Conservation (phyloP, 345 rosid species). For the Brassica napus region DNA sequence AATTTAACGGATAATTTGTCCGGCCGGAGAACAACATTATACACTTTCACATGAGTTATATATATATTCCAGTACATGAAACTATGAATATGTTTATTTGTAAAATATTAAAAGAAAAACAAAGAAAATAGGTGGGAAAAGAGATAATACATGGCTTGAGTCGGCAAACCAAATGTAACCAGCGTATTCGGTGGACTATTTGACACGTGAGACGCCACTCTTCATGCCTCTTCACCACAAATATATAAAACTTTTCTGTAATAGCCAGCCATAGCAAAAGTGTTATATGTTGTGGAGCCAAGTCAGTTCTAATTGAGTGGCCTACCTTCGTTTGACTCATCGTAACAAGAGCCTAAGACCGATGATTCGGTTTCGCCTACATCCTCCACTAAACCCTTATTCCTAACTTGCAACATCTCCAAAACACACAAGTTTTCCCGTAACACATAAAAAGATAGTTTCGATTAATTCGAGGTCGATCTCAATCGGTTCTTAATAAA, state of each 20-base stretch:
- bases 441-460: not conserved
- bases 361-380: not conserved
- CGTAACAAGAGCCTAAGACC: not conserved
- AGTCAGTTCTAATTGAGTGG: not conserved
- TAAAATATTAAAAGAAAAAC: not conserved
- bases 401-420: not conserved
- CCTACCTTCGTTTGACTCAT: not conserved
- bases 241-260: not conserved
- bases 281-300: constrained; percentile 17
- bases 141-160: constrained; percentile 10
- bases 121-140: not conserved
- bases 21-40: too few relatives aligned
- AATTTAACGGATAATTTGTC: too few relatives aligned
- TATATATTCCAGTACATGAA: too few relatives aligned
- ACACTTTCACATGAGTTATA: too few relatives aligned
- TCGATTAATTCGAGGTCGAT: not conserved
- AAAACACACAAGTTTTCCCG: not conserved
- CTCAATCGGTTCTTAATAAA: not conserved
- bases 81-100: not conserved
- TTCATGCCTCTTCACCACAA: constrained; percentile 26
- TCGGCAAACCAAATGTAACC: constrained; percentile 21
- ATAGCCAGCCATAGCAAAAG: not conserved
- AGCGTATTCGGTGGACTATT: constrained; percentile 11
- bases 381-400: not conserved
- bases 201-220: constrained; percentile 36